These are phyloP conservation scores for Guyanaporus albipodus DNA, from an alignment of 768 basidiomycete species.

Conservation along the genomic window DNA sequence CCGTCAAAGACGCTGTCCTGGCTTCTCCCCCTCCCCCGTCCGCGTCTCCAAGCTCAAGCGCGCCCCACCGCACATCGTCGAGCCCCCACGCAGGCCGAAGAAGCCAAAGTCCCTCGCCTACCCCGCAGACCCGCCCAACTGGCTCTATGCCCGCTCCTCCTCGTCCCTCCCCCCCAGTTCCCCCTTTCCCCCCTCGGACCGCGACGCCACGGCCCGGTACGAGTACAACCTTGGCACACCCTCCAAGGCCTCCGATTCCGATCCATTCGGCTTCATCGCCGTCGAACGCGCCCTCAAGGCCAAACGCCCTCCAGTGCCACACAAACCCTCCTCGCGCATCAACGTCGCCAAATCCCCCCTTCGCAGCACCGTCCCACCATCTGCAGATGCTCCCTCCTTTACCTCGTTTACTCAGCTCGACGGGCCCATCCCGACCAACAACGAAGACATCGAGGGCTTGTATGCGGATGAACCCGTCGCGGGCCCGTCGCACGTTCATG, in stretches of 20 bases:
- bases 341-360: conserved; percentile 18
- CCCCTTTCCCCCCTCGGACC: conserved; percentile 22
- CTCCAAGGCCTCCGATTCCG: conserved; percentile 34
- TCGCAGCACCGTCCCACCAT: conserved; percentile 19
- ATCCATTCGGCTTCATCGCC: conserved; percentile 57
- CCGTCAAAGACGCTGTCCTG: conserved; percentile 18
- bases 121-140: conserved; percentile 31
- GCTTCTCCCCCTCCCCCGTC: conserved; percentile 28
- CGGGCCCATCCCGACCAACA: conserved; percentile 30
- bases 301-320: conserved; percentile 28
- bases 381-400: conserved; percentile 8
- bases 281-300: conserved; percentile 49
- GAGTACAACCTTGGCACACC: conserved; percentile 23
- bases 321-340: conserved; percentile 6
- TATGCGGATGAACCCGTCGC: conserved; percentile 32
- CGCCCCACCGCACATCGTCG: conserved; percentile 8
- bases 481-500: conserved; percentile 22
- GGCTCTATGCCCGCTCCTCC: conserved; percentile 22
- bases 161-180: conserved; percentile 36
- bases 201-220: conserved; percentile 6
- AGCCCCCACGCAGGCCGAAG: conserved; percentile 32
- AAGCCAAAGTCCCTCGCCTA: conserved; percentile 30
- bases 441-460: conserved; percentile 33
- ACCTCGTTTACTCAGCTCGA: conserved; percentile 36
- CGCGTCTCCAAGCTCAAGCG: conserved; percentile 22